A percentile compares a stretch with the other conserved stretches of the same genome.
Conservation (phyloP, 129 eudicot species). For the Logfia minima region DNA sequence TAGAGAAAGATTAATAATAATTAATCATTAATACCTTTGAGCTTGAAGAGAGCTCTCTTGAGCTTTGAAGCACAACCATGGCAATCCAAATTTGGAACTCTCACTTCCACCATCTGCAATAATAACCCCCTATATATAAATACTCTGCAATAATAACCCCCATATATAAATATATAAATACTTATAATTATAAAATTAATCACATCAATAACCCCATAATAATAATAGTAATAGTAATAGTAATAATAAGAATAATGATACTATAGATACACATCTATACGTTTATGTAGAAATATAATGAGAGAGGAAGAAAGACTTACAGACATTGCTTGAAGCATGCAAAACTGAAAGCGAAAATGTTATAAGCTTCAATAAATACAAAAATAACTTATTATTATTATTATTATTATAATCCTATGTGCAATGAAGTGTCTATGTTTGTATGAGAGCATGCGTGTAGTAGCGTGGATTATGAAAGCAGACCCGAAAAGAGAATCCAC, state of each 20-base stretch:
- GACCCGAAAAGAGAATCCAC: conserved; percentile 43
- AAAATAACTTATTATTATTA: too few species aligned
- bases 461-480: conserved; percentile 24
- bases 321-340: conserved; percentile 47
- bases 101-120: conserved; percentile 66
- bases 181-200: not conserved
- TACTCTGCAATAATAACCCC: conserved; percentile 31
- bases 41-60: conserved; percentile 56
- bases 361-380: conserved; percentile 19
- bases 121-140: not conserved
- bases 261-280: not conserved
- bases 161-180: not conserved
- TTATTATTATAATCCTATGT: not conserved
- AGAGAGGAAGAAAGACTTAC: conserved; percentile 46
- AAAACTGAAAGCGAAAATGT: not conserved
- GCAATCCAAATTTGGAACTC: conserved; percentile 76
- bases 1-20: not conserved
- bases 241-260: not conserved
- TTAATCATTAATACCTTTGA: conserved; percentile 40
- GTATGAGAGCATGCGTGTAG: conserved; percentile 28
- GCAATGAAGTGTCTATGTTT: conserved; percentile 10
- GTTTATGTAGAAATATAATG: conserved; percentile 4
- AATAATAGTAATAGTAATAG: too few species aligned
- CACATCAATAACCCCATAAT: not conserved
- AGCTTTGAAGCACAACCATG: conserved; percentile 61